A percentile compares a stretch with the other conserved stretches of the same genome.
These are phyloP conservation scores for Mortierella sp. DNA, from an alignment of 371 early-diverging fungal genomes.

Conservation along the genomic window DNA sequence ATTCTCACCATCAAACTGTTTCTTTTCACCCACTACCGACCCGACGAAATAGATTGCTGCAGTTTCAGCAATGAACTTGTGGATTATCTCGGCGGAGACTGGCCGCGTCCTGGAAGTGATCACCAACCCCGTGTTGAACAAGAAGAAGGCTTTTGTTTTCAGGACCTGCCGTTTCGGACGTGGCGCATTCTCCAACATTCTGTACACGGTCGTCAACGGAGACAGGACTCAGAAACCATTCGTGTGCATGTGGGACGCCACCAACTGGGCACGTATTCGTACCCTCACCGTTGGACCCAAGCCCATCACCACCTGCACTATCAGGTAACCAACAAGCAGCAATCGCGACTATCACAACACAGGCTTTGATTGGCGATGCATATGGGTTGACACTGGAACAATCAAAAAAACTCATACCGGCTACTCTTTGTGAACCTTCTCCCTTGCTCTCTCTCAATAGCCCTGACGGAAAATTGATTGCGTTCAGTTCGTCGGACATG, in stretches of 20 bases:
- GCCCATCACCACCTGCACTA: slow-evolving; percentile 43
- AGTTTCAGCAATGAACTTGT: slow-evolving; percentile 63
- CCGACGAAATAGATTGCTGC: slow-evolving; percentile 57
- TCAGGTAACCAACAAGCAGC: slow-evolving; percentile 30
- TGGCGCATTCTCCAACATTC: slow-evolving; percentile 26
- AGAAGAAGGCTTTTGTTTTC: slow-evolving; percentile 63
- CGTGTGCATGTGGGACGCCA: slow-evolving; percentile 51
- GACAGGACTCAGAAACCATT: slow-evolving; percentile 58
- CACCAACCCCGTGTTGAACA: slow-evolving; percentile 62
- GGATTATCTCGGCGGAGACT: slow-evolving; percentile 63
- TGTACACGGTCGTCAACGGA: slow-evolving; percentile 65
- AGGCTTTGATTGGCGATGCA: no score
- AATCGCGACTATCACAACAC: no score
- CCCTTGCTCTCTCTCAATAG: slow-evolving; percentile 49
- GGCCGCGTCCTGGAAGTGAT: slow-evolving; percentile 72
- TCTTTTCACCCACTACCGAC: background rate
- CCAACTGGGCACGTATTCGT: slow-evolving; percentile 50
- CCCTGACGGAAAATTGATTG: slow-evolving; percentile 68
- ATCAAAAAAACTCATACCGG: background rate
- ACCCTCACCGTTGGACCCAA: slow-evolving; percentile 46
- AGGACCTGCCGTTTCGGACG: slow-evolving; percentile 63
- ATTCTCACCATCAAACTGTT: no score
- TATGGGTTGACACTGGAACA: no score
- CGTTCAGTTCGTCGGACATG: slow-evolving; percentile 70
- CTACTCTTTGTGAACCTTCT: slow-evolving; percentile 17